These are phyloP conservation scores for Rhododendron griersonianum DNA, from an alignment of 148 eudicot species.

Conservation along the genomic window DNA sequence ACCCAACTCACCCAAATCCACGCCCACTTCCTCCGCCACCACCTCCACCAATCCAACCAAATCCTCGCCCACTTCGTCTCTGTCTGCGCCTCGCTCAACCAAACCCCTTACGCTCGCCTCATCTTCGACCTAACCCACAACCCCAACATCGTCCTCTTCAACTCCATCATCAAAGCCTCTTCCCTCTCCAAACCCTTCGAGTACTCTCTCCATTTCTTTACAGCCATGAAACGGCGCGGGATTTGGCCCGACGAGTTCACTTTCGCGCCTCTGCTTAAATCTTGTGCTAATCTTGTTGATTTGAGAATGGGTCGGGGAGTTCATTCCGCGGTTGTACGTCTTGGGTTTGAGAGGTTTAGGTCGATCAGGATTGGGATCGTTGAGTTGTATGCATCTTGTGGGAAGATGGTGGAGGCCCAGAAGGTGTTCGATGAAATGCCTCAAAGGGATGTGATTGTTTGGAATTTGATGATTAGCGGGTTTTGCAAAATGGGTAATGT, in stretches of 20 bases:
- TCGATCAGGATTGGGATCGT: conserved; percentile 34
- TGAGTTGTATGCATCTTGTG: conserved; percentile 34
- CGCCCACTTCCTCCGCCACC: conserved; percentile 62
- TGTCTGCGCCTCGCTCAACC: conserved; percentile 34
- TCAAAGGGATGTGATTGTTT: conserved; percentile 33
- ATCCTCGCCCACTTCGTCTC: conserved; percentile 68
- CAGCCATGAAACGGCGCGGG: conserved; percentile 41
- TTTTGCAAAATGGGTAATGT: conserved; percentile 37
- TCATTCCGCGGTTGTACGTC: conserved; percentile 32
- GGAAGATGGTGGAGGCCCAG: conserved; percentile 34
- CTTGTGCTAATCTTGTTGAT: conserved; percentile 46
- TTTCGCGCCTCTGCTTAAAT: conserved; percentile 64
- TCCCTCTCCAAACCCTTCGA: conserved; percentile 40
- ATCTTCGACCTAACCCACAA: conserved; percentile 43
- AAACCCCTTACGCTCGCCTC: conserved; percentile 40
- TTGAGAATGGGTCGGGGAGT: conserved; percentile 36
- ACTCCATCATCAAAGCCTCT: conserved; percentile 66
- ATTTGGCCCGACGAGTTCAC: conserved; percentile 69
- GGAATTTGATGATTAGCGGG: conserved; percentile 55
- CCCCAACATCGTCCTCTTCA: conserved; percentile 58
- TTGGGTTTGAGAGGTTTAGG: conserved; percentile 27
- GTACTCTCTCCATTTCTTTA: conserved; percentile 39
- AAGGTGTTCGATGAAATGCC: conserved; percentile 70
- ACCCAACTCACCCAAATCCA: conserved; percentile 57
- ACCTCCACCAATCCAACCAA: conserved; percentile 62